These are phyloP conservation scores for Rhynchosporium agropyri DNA, from an alignment of 2,329 filamentous ascomycete species.

Conservation along the genomic window DNA sequence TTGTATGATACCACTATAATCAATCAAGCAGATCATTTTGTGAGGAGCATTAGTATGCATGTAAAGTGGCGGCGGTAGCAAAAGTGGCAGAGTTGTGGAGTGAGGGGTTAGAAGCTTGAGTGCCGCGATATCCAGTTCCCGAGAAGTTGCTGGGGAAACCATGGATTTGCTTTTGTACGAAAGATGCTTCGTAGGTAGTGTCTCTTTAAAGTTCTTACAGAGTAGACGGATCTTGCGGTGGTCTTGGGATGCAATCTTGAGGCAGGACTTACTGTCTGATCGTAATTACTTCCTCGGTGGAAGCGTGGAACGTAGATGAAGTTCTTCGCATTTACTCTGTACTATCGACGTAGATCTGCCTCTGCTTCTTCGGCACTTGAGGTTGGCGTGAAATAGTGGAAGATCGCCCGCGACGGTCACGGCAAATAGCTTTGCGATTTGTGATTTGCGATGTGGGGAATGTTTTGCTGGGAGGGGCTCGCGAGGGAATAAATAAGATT, in stretches of 20 bases:
- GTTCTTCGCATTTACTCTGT: too few species aligned
- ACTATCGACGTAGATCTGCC: too few species aligned
- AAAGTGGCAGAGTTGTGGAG: not conserved
- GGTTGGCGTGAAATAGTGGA: constrained; percentile 6
- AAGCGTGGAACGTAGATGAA: too few species aligned
- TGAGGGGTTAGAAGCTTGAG: constrained; percentile 5
- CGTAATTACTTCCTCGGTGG: too few species aligned
- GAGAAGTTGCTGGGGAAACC: not conserved
- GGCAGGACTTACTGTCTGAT: too few species aligned
- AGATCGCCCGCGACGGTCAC: constrained; percentile 11
- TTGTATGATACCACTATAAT: constrained; percentile 22
- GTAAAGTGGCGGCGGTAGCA: not conserved
- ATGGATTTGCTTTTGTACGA: too few species aligned
- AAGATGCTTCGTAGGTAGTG: too few species aligned
- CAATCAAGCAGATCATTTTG: constrained; percentile 12
- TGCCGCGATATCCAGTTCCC: constrained; percentile 14
- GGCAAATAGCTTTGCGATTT: constrained; percentile 20
- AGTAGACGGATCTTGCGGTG: too few species aligned
- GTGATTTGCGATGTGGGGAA: constrained; percentile 16
- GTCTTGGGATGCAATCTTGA: too few species aligned
- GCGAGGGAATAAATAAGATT: not conserved
- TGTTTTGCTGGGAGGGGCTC: not conserved
- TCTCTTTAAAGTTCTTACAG: too few species aligned
- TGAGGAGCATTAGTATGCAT: not conserved
- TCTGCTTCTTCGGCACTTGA: constrained; percentile 27